phyloP scores from a whole-genome alignment of 108 stramenopile genomes.

The Aurantiochytrium sp. region DNA sequence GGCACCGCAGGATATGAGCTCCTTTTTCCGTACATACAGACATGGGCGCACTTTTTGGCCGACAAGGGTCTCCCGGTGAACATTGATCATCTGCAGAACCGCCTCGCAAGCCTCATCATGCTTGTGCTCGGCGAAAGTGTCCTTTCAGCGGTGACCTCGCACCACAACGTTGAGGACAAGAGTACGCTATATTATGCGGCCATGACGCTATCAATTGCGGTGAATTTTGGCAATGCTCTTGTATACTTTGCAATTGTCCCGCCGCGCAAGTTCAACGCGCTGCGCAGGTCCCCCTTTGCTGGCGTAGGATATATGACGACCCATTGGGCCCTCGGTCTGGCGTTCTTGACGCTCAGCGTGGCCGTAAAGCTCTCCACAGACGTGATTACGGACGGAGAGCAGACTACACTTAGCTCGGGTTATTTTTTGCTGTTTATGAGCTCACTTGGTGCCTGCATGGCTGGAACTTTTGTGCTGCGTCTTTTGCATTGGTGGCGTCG shows the following conservation, averaged over 20 bases:
- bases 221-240: not conserved
- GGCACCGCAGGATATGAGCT: not conserved
- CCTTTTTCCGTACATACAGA: not conserved
- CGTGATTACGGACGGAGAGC: not conserved
- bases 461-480: not conserved
- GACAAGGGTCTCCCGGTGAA: not conserved
- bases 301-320: not conserved
- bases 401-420: not conserved
- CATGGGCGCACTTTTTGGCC: not conserved
- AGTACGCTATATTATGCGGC: not conserved
- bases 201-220: not conserved
- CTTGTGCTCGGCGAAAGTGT: not conserved
- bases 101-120: not conserved
- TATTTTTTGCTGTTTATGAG: not conserved
- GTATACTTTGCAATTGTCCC: not conserved
- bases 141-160: not conserved
- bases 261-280: not conserved
- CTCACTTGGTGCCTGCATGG: not conserved
- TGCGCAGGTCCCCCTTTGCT: not conserved
- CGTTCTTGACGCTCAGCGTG: not conserved
- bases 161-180: not conserved
- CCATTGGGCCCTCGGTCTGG: not conserved
- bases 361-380: not conserved
- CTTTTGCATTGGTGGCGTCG: not conserved
- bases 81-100: not conserved